Conservation (phyloP, 2,329 filamentous ascomycete genomes). For the Dothistroma pini region DNA sequence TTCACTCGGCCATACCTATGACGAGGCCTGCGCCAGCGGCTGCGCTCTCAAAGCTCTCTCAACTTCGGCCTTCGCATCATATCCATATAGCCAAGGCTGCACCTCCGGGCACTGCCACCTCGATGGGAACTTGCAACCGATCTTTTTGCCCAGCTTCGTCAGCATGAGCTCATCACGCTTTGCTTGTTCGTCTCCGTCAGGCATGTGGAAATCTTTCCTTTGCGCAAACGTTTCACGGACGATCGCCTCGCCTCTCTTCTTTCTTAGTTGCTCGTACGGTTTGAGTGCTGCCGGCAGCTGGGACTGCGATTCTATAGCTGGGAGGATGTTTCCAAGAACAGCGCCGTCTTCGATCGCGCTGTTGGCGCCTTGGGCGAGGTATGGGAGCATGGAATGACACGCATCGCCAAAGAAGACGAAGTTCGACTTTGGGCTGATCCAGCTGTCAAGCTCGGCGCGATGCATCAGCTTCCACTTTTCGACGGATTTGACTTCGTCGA, state of each 20-base stretch:
- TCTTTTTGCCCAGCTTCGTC: constrained; percentile 52
- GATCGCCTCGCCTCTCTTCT: constrained; percentile 52
- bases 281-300: constrained; percentile 41
- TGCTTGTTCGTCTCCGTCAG: constrained; percentile 54
- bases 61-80: constrained; percentile 58
- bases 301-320: constrained; percentile 43
- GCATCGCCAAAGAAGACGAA: constrained; percentile 55
- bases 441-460: constrained; percentile 50
- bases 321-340: constrained; percentile 58
- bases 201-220: constrained; percentile 42
- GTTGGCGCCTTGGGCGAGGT: constrained; percentile 61
- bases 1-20: neutral
- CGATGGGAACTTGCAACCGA: constrained; percentile 57
- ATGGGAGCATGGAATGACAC: constrained; percentile 46
- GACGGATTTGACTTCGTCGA: constrained; percentile 54
- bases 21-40: constrained; percentile 11
- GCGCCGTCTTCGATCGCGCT: constrained; percentile 66
- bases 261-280: constrained; percentile 46
- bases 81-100: constrained; percentile 63
- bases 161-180: constrained; percentile 56
- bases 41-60: constrained; percentile 26
- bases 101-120: constrained; percentile 60
- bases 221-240: constrained; percentile 59
- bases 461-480: constrained; percentile 70
- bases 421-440: constrained; percentile 53